Conservation (phyloP, 257 asterid genomes). For the Euphrasia confusa region DNA sequence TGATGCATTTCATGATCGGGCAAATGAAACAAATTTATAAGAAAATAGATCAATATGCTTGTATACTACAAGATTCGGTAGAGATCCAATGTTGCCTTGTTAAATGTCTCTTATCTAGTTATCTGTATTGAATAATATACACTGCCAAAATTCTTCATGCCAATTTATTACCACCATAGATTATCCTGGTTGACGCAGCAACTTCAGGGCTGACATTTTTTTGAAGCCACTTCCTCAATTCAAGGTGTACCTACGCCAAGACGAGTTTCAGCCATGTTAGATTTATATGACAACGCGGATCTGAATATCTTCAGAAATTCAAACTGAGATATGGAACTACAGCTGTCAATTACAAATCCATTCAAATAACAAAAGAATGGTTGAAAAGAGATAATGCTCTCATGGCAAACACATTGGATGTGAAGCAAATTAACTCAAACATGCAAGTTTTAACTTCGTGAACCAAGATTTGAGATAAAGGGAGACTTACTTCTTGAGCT, state of each 20-base stretch:
- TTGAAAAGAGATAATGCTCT: not conserved
- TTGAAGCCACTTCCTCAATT: slow-evolving; percentile 92
- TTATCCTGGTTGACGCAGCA: slow-evolving; percentile 87
- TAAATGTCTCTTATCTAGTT: not conserved
- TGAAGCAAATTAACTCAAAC: slow-evolving; percentile 15
- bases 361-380: not conserved
- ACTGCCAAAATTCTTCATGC: slow-evolving; percentile 6
- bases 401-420: not conserved
- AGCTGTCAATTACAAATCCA: not conserved
- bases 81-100: not conserved
- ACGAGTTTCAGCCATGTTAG: slow-evolving; percentile 8
- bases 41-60: not conserved
- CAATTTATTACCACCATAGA: slow-evolving; percentile 70
- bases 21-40: not conserved
- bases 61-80: not conserved
- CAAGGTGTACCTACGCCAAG: slow-evolving; percentile 64
- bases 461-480: not conserved
- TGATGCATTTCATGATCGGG: not conserved
- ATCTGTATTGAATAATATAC: not conserved
- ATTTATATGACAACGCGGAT: slow-evolving; percentile 13
- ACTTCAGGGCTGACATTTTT: slow-evolving; percentile 61
- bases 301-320: slow-evolving; percentile 12
- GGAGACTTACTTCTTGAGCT: slow-evolving; percentile 87
- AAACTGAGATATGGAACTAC: not conserved
- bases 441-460: not conserved